A percentile compares a stretch with the other conserved stretches of the same genome.
Conservation (phyloP, 2,329 filamentous ascomycete genomes). For the Mycosphaerella sp. region DNA sequence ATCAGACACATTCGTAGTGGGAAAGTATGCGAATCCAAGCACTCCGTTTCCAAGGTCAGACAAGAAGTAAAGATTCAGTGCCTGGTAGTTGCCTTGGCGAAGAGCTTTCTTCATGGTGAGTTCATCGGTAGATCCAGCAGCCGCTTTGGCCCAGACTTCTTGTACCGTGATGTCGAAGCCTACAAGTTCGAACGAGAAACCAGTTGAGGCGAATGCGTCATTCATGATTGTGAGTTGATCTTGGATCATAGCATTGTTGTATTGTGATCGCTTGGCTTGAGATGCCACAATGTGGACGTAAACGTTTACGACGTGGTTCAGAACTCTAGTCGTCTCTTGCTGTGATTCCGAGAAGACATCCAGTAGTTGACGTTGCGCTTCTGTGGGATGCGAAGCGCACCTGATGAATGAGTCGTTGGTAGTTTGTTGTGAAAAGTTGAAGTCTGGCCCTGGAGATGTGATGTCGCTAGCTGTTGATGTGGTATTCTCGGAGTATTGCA, state of each 20-base stretch:
- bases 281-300: constrained; percentile 40
- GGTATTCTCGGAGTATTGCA: neutral
- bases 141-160: constrained; percentile 45
- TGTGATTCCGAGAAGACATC: constrained; percentile 1
- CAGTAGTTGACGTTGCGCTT: neutral
- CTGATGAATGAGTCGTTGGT: neutral
- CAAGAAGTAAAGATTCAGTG: constrained; percentile 52
- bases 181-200: constrained; percentile 43
- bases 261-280: constrained; percentile 28
- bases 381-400: constrained; percentile 1
- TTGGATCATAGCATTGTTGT: constrained; percentile 34
- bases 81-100: constrained; percentile 45
- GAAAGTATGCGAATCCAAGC: constrained; percentile 10
- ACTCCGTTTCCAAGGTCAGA: constrained; percentile 37
- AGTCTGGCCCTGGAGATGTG: neutral
- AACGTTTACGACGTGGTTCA: constrained; percentile 3
- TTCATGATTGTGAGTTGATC: constrained; percentile 34
- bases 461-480: neutral
- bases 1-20: constrained; percentile 37
- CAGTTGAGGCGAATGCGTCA: constrained; percentile 39
- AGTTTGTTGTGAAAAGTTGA: neutral
- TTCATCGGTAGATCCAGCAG: constrained; percentile 38
- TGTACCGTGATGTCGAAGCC: constrained; percentile 46
- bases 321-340: neutral
- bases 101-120: constrained; percentile 46